Conservation (phyloP, 2,329 filamentous ascomycete genomes). For the Fusarium dimerum region DNA sequence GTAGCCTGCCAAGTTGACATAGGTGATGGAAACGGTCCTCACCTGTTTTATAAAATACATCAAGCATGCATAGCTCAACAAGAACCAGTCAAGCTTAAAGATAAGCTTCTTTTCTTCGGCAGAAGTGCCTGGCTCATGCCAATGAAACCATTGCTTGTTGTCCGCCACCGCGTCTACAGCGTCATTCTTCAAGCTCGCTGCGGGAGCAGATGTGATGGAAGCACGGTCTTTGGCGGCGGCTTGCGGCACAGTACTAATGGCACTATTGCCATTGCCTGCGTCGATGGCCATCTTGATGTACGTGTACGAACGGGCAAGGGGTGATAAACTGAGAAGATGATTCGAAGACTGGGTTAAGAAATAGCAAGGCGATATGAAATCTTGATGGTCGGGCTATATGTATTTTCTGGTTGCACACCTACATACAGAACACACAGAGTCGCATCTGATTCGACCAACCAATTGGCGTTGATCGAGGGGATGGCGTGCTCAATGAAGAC, state of each 20-base stretch:
- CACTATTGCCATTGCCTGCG: background rate
- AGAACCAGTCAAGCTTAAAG: conserved; percentile 52
- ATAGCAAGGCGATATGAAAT: too few relatives aligned
- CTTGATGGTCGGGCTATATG: background rate
- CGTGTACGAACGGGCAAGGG: background rate
- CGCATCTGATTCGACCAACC: background rate
- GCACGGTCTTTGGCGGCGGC: background rate
- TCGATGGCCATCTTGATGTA: conserved; percentile 1
- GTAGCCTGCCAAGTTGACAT: background rate
- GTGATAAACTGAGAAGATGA: too few relatives aligned
- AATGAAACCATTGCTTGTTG: conserved; percentile 36
- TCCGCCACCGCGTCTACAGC: background rate
- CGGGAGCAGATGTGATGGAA: background rate
- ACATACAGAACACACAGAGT: background rate
- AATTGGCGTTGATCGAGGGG: conserved; percentile 2
- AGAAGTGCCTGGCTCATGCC: conserved; percentile 44
- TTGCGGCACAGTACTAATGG: background rate
- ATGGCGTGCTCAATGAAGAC: conserved; percentile 7
- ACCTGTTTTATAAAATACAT: conserved; percentile 47
- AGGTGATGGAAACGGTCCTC: background rate
- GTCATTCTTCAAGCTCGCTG: background rate
- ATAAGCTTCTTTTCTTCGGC: conserved; percentile 46
- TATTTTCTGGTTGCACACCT: background rate
- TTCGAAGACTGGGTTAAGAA: too few relatives aligned
- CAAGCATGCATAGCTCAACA: conserved; percentile 40